Percentiles rank a stretch among this genome's conserved stretches.
phyloP scores from a whole-genome alignment of 75 land plant genomes.

The Pinus taeda region DNA sequence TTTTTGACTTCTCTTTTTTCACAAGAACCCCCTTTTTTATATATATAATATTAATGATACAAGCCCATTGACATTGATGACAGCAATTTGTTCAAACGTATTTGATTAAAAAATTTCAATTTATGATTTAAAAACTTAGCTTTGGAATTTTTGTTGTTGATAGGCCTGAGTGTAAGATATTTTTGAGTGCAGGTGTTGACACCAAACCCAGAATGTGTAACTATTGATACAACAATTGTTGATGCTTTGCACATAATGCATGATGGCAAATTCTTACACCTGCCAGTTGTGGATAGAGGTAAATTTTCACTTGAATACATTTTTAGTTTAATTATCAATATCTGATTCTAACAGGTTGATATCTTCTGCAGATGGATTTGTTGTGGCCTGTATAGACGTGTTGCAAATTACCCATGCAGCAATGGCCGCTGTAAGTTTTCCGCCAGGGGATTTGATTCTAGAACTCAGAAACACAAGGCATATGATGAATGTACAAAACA shows the following conservation, averaged over 20 bases:
- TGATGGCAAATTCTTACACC: conserved; percentile 80
- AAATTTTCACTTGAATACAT: conserved; percentile 4
- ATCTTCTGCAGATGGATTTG: conserved; percentile 48
- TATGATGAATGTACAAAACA: neutral
- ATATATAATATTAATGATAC: no score
- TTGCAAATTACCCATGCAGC: conserved; percentile 75
- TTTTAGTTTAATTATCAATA: neutral
- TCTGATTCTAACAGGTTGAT: neutral
- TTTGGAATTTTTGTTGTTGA: no score
- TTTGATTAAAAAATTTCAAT: no score
- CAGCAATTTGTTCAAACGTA: no score
- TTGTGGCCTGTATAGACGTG: conserved; percentile 72
- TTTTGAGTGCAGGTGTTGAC: conserved; percentile 60
- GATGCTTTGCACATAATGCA: conserved; percentile 83
- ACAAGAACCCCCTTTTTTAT: no score
- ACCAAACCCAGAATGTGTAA: conserved; percentile 76
- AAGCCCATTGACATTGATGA: no score
- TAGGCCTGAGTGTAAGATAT: no score
- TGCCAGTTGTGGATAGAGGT: conserved; percentile 72
- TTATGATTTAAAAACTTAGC: no score
- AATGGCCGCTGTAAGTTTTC: conserved; percentile 45
- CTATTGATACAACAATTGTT: conserved; percentile 60
- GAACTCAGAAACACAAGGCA: neutral
- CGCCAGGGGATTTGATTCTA: neutral
- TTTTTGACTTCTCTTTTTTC: no score